phyloP scores from a whole-genome alignment of 306 rosid genomes.

The Hippophae tibetana region DNA sequence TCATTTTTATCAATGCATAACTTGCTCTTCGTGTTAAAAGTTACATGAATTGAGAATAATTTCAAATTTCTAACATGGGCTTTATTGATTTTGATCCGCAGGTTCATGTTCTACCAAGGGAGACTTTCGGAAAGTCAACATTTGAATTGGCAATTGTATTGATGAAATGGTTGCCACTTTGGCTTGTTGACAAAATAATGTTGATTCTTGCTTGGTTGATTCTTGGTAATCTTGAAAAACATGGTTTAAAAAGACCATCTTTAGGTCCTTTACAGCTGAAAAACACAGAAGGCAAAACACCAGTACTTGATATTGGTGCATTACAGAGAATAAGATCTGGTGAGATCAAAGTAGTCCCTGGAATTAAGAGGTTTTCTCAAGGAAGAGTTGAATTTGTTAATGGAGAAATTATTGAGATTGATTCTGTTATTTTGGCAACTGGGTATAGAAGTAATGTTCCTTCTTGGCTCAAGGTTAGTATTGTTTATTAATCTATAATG shows the following conservation, averaged over 20 bases:
- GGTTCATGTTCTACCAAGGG: constrained; percentile 84
- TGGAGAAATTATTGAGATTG: constrained; percentile 50
- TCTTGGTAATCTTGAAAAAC: constrained; percentile 58
- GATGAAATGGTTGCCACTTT: constrained; percentile 61
- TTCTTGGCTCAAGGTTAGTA: constrained; percentile 84
- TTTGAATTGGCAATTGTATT: constrained; percentile 55
- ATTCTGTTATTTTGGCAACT: constrained; percentile 85
- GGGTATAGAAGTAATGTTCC: constrained; percentile 96
- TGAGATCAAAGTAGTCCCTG: constrained; percentile 69
- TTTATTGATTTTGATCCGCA: constrained; percentile 10
- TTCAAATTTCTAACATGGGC: neutral
- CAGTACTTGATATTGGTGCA: constrained; percentile 82
- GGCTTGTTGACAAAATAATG: constrained; percentile 69
- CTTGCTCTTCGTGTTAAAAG: no score
- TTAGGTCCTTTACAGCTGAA: constrained; percentile 72
- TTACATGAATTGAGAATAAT: no score
- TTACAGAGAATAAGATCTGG: constrained; percentile 65
- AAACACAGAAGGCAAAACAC: constrained; percentile 72
- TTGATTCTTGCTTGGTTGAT: constrained; percentile 41
- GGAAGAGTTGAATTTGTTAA: constrained; percentile 66
- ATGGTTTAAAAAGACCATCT: constrained; percentile 61
- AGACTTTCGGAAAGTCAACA: constrained; percentile 64
- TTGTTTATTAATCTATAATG: neutral
- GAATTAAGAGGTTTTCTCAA: constrained; percentile 51
- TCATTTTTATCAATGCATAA: no score